Conservation (phyloP, 2,329 filamentous ascomycete genomes). For the Pseudogymnoascus sp. region DNA sequence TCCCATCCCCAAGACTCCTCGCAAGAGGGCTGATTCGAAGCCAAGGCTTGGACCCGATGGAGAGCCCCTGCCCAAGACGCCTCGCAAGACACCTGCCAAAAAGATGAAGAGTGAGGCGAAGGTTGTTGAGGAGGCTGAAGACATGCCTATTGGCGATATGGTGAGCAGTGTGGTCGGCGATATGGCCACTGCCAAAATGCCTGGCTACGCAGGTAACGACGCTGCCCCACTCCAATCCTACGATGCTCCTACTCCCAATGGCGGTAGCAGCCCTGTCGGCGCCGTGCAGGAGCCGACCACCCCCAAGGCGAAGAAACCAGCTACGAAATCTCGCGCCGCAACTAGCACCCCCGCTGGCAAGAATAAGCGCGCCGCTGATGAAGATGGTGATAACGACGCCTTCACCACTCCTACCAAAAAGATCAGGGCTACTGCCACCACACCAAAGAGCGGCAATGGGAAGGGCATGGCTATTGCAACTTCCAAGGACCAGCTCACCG, state of each 20-base stretch:
- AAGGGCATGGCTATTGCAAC: not conserved
- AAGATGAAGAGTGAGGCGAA: not conserved
- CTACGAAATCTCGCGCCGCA: not conserved
- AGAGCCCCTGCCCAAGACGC: not conserved
- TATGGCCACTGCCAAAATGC: not conserved
- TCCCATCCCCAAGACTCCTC: not conserved
- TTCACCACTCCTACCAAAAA: not conserved
- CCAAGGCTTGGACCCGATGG: not conserved
- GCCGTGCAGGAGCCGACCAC: not conserved
- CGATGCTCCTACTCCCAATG: not conserved
- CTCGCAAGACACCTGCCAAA: not conserved
- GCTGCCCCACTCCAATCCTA: not conserved
- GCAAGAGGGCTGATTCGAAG: not conserved
- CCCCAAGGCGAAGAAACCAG: not conserved
- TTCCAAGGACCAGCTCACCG: not conserved
- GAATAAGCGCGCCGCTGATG: not conserved
- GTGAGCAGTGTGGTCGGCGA: not conserved
- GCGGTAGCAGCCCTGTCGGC: not conserved
- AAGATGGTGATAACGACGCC: not conserved
- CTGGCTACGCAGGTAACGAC: not conserved
- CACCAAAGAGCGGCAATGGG: not conserved
- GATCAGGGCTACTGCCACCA: not conserved
- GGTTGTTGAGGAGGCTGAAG: not conserved
- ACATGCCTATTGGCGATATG: not conserved
- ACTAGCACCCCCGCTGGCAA: not conserved